These are phyloP conservation scores for Fusarium sp. DNA, from an alignment of 2,329 filamentous ascomycete genomes.

Conservation along the genomic window DNA sequence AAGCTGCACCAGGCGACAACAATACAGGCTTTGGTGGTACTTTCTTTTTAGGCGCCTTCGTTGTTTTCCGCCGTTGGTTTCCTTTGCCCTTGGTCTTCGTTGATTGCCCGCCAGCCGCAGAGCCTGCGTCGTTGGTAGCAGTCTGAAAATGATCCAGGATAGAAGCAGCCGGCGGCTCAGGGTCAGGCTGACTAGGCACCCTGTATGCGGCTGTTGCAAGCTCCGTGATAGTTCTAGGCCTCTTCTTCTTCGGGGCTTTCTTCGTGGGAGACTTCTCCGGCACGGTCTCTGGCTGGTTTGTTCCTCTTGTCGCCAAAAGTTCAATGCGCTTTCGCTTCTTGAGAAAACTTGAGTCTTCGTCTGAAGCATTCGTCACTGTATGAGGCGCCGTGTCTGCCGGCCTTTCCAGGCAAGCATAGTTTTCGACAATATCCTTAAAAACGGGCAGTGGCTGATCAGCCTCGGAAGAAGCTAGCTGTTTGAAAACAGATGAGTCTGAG, in stretches of 20 bases:
- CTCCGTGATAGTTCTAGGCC: constrained; percentile 82
- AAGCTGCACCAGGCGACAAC: constrained; percentile 78
- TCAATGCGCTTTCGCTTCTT: constrained; percentile 72
- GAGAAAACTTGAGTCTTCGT: constrained; percentile 55
- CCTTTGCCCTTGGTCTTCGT: constrained; percentile 53
- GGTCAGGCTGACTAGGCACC: constrained; percentile 52
- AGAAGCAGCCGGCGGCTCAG: constrained; percentile 54
- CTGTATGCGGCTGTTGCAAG: constrained; percentile 80
- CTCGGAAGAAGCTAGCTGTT: constrained; percentile 26
- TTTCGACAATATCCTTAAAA: constrained; percentile 62
- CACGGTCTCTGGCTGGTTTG: constrained; percentile 38
- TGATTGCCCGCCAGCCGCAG: constrained; percentile 7
- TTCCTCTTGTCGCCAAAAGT: constrained; percentile 57
- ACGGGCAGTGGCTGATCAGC: constrained; percentile 46
- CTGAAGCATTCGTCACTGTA: constrained; percentile 30
- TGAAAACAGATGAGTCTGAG: constrained; percentile 51
- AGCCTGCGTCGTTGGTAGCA: constrained; percentile 2
- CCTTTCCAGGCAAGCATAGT: constrained; percentile 57
- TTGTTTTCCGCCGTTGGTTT: constrained; percentile 53
- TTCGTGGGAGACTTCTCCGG: constrained; percentile 58
- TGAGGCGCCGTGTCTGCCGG: constrained; percentile 43
- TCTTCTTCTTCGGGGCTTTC: constrained; percentile 78
- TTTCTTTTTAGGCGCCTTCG: constrained; percentile 58
- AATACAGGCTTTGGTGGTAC: constrained; percentile 65
- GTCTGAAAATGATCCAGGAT: constrained; percentile 61